These are phyloP conservation scores for Podosphaera xanthii DNA, from an alignment of 2,329 filamentous ascomycete species.

Conservation along the genomic window DNA sequence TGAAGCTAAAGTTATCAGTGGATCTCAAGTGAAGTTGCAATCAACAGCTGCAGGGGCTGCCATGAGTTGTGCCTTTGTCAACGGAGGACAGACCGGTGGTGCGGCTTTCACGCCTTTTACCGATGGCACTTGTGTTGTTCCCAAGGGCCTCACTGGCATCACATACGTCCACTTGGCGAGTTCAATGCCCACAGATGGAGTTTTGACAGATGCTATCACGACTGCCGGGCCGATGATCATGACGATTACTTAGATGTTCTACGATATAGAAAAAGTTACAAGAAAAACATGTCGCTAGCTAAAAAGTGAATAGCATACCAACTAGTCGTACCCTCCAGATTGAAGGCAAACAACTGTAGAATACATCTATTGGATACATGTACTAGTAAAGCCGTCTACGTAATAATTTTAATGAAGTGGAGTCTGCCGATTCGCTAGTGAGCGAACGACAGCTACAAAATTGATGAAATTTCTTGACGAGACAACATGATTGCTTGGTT, in stretches of 20 bases:
- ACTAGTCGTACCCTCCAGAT: too few relatives aligned
- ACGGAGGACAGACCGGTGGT: constrained; percentile 31
- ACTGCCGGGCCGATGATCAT: constrained; percentile 42
- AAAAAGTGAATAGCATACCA: too few relatives aligned
- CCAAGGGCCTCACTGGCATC: constrained; percentile 36
- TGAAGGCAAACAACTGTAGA: too few relatives aligned
- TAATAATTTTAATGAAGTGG: too few relatives aligned
- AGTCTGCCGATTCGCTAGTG: too few relatives aligned
- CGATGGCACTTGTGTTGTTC: constrained; percentile 33
- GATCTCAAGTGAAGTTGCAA: constrained; percentile 24
- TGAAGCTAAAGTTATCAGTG: constrained; percentile 18
- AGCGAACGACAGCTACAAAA: too few relatives aligned
- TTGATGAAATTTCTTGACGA: too few relatives aligned
- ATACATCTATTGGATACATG: too few relatives aligned
- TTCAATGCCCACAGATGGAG: constrained; percentile 24
- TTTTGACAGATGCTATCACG: constrained; percentile 37
- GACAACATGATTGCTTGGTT: too few relatives aligned
- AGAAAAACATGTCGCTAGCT: too few relatives aligned
- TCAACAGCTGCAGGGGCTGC: constrained; percentile 26
- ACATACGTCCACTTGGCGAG: constrained; percentile 45
- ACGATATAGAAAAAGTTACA: too few relatives aligned
- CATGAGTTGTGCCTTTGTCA: constrained; percentile 43
- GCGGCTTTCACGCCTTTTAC: constrained; percentile 36
- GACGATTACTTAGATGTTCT: constrained; percentile 10
- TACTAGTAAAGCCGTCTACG: too few relatives aligned